Conservation (phyloP, 2,329 filamentous ascomycete genomes). For the Onygenales sp. region DNA sequence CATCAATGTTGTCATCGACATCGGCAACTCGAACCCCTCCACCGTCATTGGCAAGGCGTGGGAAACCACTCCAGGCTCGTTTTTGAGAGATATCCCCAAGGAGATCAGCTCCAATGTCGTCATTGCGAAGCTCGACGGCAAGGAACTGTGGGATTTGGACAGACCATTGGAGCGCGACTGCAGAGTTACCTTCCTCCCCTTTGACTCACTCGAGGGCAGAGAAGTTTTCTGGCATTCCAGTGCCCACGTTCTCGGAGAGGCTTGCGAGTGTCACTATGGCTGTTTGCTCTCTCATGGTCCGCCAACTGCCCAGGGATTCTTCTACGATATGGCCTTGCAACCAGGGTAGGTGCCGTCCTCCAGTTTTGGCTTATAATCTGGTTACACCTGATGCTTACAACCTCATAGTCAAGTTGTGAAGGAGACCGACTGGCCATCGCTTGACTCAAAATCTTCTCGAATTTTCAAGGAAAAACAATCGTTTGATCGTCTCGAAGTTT, state of each 20-base stretch:
- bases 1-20: slow-evolving; percentile 40
- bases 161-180: slow-evolving; percentile 82
- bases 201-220: slow-evolving; percentile 67
- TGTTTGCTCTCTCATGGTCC: slow-evolving; percentile 92
- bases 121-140: slow-evolving; percentile 71
- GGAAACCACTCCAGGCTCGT: slow-evolving; percentile 81
- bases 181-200: slow-evolving; percentile 74
- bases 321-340: slow-evolving; percentile 89
- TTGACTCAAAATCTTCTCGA: slow-evolving; percentile 69
- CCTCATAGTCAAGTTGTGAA: slow-evolving; percentile 51
- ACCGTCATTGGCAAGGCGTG: slow-evolving; percentile 61
- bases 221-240: slow-evolving; percentile 98
- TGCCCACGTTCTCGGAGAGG: slow-evolving; percentile 92
- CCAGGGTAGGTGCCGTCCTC: slow-evolving; percentile 40
- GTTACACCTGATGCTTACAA: slow-evolving; percentile 11
- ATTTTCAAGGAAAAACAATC: slow-evolving; percentile 96
- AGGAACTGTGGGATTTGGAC: slow-evolving; percentile 83
- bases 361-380: background rate
- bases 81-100: slow-evolving; percentile 73
- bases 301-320: slow-evolving; percentile 84
- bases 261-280: slow-evolving; percentile 79
- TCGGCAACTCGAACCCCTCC: slow-evolving; percentile 31
- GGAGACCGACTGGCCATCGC: slow-evolving; percentile 68
- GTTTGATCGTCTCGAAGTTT: slow-evolving; percentile 80
- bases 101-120: slow-evolving; percentile 72